Percentiles rank a stretch among this genome's conserved stretches.
Evolutionary conservation across 345 rosid genomes (phyloP).

Genomic region (Trapa bicornis): DNA sequence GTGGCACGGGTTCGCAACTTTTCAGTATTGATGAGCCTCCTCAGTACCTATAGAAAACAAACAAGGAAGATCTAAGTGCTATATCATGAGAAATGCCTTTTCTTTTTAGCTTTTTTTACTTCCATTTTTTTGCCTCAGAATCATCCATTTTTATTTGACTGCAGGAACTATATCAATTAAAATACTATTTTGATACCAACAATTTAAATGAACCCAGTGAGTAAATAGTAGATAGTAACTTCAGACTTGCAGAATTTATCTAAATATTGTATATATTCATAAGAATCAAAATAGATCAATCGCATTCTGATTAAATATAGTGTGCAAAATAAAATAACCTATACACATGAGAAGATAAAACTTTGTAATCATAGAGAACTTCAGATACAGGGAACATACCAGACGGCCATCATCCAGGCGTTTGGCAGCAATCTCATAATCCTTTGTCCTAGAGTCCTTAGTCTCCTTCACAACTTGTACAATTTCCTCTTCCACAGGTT

Average conservation of each 20-base stretch:
- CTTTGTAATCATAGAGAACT: too few species aligned
- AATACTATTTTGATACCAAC: neutral
- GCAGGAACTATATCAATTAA: neutral
- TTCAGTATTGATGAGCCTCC: constrained; percentile 42
- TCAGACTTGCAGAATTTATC: too few species aligned
- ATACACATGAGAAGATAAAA: neutral
- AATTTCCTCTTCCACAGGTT: constrained; percentile 59
- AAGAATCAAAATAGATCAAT: neutral
- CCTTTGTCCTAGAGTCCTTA: constrained; percentile 37
- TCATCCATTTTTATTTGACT: neutral
- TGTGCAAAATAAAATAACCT: neutral
- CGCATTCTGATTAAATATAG: neutral
- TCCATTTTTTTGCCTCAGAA: too few species aligned
- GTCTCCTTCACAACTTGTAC: constrained; percentile 50
- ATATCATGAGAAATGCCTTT: neutral
- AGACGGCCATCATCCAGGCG: constrained; percentile 47
- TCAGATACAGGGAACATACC: constrained; percentile 32
- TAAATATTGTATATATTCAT: too few species aligned
- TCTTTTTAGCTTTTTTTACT: neutral
- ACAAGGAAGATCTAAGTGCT: constrained; percentile 1
- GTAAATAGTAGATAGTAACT: too few species aligned
- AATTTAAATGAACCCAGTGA: neutral
- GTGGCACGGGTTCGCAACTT: constrained; percentile 55
- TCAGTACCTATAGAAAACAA: constrained; percentile 34
- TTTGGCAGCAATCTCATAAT: constrained; percentile 70